Percentiles rank a stretch among this genome's conserved stretches.
These are phyloP conservation scores for Lumnitzera littorea DNA, from an alignment of 345 rosid genomes.

Conservation along the genomic window DNA sequence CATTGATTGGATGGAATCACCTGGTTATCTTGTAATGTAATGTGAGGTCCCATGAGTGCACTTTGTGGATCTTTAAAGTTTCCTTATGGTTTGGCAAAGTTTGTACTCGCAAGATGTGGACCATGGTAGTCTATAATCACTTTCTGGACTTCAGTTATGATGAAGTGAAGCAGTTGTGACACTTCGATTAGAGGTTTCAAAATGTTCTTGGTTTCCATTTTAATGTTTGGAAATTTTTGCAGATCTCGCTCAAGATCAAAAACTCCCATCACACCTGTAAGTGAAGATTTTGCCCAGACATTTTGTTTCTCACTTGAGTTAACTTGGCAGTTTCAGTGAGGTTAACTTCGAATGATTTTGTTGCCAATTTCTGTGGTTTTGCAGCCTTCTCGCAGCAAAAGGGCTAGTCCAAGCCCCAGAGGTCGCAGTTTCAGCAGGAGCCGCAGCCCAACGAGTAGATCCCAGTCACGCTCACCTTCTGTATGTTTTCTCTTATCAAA, in stretches of 20 bases:
- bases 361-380: conserved; percentile 2
- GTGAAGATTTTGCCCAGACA: conserved; percentile 14
- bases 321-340: no score
- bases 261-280: conserved; percentile 59
- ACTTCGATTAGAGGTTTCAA: conserved; percentile 16
- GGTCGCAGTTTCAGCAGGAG: conserved; percentile 12
- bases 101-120: no score
- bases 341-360: neutral
- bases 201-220: conserved; percentile 15
- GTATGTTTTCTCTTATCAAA: conserved; percentile 11
- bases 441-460: conserved; percentile 13
- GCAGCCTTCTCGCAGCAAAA: conserved; percentile 23
- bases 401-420: conserved; percentile 13
- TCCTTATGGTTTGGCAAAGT: no score
- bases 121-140: neutral
- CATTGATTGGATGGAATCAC: no score
- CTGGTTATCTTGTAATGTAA: no score
- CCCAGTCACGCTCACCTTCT: conserved; percentile 27
- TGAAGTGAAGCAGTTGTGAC: conserved; percentile 17
- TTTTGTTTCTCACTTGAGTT: neutral
- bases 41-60: no score
- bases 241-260: conserved; percentile 55
- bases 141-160: conserved; percentile 3
- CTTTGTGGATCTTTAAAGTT: no score
- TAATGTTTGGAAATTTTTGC: conserved; percentile 32